Conservation (phyloP, 805 yeast genomes). For the Myxozyma sirexii region DNA sequence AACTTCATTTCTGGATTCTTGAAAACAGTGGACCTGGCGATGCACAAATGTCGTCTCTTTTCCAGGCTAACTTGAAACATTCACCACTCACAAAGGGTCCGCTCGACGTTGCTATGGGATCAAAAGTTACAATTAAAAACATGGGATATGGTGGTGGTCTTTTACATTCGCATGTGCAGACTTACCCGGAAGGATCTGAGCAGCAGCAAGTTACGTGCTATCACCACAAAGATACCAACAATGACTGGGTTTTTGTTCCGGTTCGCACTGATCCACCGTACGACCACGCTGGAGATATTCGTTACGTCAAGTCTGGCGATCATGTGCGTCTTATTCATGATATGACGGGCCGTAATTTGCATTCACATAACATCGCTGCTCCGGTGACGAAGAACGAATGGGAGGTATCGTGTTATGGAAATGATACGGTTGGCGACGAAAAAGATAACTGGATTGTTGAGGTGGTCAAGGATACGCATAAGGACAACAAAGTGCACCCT, state of each 20-base stretch:
- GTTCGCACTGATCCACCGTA: conserved; percentile 35
- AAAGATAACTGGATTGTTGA: conserved; percentile 93
- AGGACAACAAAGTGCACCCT: conserved; percentile 69
- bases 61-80: conserved; percentile 82
- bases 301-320: conserved; percentile 60
- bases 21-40: conserved; percentile 90
- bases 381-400: conserved; percentile 65
- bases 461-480: conserved; percentile 60
- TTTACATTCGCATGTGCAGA: conserved; percentile 84
- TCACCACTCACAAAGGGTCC: conserved; percentile 69
- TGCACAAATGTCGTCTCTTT: conserved; percentile 82
- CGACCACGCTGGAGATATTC: conserved; percentile 40
- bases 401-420: conserved; percentile 91
- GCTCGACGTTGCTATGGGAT: conserved; percentile 63
- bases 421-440: conserved; percentile 66
- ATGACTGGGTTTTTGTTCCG: conserved; percentile 65
- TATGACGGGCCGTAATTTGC: conserved; percentile 71
- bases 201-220: conserved; percentile 96
- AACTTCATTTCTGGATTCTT: conserved; percentile 75
- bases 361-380: conserved; percentile 78
- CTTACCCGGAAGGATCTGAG: conserved; percentile 86
- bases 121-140: conserved; percentile 64
- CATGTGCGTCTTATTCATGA: conserved; percentile 72
- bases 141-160: conserved; percentile 73
- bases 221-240: conserved; percentile 84